Conservation (phyloP, 2,329 filamentous ascomycete genomes). For the Tolypocladium guangdongense region DNA sequence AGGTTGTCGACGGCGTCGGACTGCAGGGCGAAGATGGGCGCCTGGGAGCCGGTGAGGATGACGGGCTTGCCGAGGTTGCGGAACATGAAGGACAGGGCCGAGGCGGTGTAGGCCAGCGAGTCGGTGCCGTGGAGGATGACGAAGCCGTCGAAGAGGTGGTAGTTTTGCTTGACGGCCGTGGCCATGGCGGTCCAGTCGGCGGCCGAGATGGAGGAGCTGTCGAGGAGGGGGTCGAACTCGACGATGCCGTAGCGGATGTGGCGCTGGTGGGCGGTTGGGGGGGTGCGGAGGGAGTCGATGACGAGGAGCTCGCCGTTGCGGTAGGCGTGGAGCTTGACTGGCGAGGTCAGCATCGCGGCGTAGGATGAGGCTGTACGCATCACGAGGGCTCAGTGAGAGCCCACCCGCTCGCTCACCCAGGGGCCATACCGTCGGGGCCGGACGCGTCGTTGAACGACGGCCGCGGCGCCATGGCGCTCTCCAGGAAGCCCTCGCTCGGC, state of each 20-base stretch:
- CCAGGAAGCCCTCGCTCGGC: constrained; percentile 69
- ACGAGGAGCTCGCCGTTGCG: constrained; percentile 35
- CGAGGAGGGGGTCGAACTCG: constrained; percentile 75
- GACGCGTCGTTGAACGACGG: constrained; percentile 72
- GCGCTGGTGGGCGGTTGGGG: constrained; percentile 66
- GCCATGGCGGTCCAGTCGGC: constrained; percentile 81
- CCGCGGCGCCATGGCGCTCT: constrained; percentile 69
- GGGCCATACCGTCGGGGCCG: constrained; percentile 5
- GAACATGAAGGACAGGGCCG: constrained; percentile 88
- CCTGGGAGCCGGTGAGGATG: constrained; percentile 72
- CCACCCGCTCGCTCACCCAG: neutral
- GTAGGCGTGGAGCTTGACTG: constrained; percentile 39
- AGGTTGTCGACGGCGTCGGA: constrained; percentile 89
- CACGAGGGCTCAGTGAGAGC: too few species aligned
- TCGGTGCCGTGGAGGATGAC: constrained; percentile 88
- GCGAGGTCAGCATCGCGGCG: neutral
- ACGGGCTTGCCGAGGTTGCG: constrained; percentile 85
- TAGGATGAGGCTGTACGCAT: neutral
- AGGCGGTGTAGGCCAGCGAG: constrained; percentile 79
- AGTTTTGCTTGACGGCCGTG: constrained; percentile 68
- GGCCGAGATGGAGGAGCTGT: constrained; percentile 83
- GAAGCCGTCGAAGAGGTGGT: constrained; percentile 81
- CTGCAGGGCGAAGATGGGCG: constrained; percentile 82
- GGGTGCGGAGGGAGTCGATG: constrained; percentile 66
- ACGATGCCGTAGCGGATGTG: constrained; percentile 75